Conservation (phyloP, 192 early-diverging fungal genomes). For the Borealophlyctis nickersoniae region DNA sequence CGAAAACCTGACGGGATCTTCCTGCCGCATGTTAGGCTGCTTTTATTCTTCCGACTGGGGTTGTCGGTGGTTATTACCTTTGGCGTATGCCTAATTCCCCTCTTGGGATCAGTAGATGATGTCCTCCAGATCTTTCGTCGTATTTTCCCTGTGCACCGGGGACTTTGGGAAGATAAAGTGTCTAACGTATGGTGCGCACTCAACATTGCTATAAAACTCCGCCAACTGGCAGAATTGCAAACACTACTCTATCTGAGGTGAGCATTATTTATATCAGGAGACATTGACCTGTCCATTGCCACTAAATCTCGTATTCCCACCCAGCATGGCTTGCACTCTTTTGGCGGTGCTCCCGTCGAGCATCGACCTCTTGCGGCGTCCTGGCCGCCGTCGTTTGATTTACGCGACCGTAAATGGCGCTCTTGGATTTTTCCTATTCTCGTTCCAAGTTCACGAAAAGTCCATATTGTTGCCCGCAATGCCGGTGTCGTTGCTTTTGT, state of each 20-base stretch:
- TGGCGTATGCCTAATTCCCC: constrained; percentile 64
- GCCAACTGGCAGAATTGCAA: constrained; percentile 58
- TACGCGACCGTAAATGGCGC: constrained; percentile 73
- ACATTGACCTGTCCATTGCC: not conserved
- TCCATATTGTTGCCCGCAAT: constrained; percentile 83
- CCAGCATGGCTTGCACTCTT: constrained; percentile 64
- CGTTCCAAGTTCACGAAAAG: constrained; percentile 98
- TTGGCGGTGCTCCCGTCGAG: constrained; percentile 70
- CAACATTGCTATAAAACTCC: constrained; percentile 80
- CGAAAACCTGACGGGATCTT: constrained; percentile 9
- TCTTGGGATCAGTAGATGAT: constrained; percentile 57
- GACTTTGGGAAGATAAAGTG: constrained; percentile 98
- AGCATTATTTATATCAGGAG: not conserved
- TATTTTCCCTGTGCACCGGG: constrained; percentile 89
- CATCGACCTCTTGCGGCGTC: constrained; percentile 58
- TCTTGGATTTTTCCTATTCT: constrained; percentile 91
- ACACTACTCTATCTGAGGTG: constrained; percentile 70
- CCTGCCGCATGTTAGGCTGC: constrained; percentile 30
- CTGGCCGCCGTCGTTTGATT: constrained; percentile 54
- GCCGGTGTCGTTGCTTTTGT: constrained; percentile 70
- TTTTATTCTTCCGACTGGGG: constrained; percentile 69
- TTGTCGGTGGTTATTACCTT: constrained; percentile 71
- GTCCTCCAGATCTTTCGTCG: constrained; percentile 74
- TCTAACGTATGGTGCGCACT: constrained; percentile 96
- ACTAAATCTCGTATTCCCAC: not conserved